Conservation (phyloP, 1,139 yeast species). For the Protomyces macrosporus region DNA sequence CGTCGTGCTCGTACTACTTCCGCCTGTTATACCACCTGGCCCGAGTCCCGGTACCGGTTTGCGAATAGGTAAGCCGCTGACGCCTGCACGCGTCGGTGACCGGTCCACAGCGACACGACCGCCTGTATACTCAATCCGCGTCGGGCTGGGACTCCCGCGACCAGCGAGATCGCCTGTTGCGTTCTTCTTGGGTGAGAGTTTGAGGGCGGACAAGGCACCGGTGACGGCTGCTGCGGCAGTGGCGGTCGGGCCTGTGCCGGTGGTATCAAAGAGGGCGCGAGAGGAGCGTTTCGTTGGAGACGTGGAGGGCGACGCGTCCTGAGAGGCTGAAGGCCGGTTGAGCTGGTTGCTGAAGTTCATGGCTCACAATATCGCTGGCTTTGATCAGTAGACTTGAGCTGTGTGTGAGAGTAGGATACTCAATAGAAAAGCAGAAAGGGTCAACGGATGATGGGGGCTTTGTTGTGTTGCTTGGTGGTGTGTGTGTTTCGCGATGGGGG, state of each 20-base stretch:
- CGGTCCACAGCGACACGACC: conserved; percentile 14
- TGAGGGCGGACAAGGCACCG: conserved; percentile 14
- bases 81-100: conserved; percentile 16
- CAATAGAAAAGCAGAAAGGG: not conserved
- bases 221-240: conserved; percentile 8
- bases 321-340: not conserved
- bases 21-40: not conserved
- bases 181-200: conserved; percentile 13
- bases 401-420: not conserved
- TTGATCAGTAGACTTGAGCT: not conserved
- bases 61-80: conserved; percentile 11
- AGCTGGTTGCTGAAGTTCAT: conserved; percentile 7
- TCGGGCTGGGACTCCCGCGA: conserved; percentile 2
- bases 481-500: too few species aligned
- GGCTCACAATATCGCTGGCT: not conserved
- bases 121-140: not conserved
- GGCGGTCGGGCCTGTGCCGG: not conserved
- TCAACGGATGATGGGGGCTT: not conserved
- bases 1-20: not conserved
- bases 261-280: conserved; percentile 3
- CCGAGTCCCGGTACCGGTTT: too few species aligned
- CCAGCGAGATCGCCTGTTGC: not conserved
- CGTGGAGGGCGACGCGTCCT: not conserved
- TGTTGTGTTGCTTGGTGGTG: too few species aligned
- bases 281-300: conserved; percentile 20